Evolutionary conservation across 805 yeast species (phyloP).

Genomic region (Candida loeiensis): DNA sequence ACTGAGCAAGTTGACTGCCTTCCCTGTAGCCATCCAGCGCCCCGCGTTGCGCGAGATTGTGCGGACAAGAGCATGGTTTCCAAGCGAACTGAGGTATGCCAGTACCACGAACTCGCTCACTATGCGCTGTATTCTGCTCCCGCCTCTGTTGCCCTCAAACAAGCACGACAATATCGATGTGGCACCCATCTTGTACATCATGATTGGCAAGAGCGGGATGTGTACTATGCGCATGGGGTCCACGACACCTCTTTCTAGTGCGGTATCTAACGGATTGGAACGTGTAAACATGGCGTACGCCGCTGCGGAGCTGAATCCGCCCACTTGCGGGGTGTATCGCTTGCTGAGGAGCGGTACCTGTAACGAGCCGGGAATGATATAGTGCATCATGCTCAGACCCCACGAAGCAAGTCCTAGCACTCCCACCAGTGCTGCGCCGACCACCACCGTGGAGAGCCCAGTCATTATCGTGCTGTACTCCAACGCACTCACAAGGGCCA

Average conservation of each 20-base stretch:
- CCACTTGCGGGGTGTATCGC: constrained; percentile 4
- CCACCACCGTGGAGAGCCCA: constrained; percentile 38
- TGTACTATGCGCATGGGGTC: constrained; percentile 37
- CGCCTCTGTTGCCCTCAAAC: constrained; percentile 15
- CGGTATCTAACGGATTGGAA: constrained; percentile 22
- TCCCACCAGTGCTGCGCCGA: constrained; percentile 39
- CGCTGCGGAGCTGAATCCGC: constrained; percentile 6
- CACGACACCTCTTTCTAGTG: constrained; percentile 27
- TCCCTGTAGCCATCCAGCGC: not conserved
- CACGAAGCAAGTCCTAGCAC: constrained; percentile 36
- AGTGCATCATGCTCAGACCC: constrained; percentile 37
- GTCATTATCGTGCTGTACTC: constrained; percentile 31
- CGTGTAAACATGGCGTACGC: constrained; percentile 7
- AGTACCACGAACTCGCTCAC: constrained; percentile 32
- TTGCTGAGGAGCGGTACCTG: constrained; percentile 25
- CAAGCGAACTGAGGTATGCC: constrained; percentile 37
- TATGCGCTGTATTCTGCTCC: constrained; percentile 17
- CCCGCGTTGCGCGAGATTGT: constrained; percentile 15
- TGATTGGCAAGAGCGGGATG: constrained; percentile 37
- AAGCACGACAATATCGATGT: constrained; percentile 30
- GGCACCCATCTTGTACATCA: constrained; percentile 35
- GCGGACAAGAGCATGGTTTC: constrained; percentile 29
- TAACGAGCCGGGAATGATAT: constrained; percentile 32
- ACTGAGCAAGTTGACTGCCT: constrained; percentile 11
- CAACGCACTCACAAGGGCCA: constrained; percentile 18